Evolutionary conservation across 2,329 filamentous ascomycete species (phyloP).

Genomic region (Rhytidhysteron rufulum): DNA sequence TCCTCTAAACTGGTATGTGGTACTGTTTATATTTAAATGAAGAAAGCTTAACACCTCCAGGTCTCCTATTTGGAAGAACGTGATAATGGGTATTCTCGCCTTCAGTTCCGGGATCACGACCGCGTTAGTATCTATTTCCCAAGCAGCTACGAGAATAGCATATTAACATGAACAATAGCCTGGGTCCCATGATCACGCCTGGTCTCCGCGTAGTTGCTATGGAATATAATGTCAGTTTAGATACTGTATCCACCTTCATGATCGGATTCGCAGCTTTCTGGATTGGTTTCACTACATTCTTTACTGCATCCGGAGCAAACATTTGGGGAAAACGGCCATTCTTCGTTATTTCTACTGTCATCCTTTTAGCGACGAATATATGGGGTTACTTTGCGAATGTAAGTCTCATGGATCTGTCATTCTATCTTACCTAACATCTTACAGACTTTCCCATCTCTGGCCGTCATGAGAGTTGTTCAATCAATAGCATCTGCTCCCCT

Average conservation of each 20-base stretch:
- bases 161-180: slow-evolving; percentile 7
- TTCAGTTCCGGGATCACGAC: slow-evolving; percentile 32
- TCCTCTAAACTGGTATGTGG: slow-evolving; percentile 54
- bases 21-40: neutral
- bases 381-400: slow-evolving; percentile 39
- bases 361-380: slow-evolving; percentile 34
- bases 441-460: slow-evolving; percentile 35
- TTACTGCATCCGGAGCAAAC: slow-evolving; percentile 38
- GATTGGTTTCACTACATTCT: slow-evolving; percentile 41
- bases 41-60: neutral
- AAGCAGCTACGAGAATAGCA: slow-evolving; percentile 5
- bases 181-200: slow-evolving; percentile 41
- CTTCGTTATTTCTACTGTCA: slow-evolving; percentile 33
- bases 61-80: slow-evolving; percentile 24
- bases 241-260: slow-evolving; percentile 36
- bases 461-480: slow-evolving; percentile 67
- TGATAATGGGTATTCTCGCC: slow-evolving; percentile 29
- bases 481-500: slow-evolving; percentile 85
- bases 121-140: slow-evolving; percentile 11
- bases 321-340: slow-evolving; percentile 37
- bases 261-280: slow-evolving; percentile 36
- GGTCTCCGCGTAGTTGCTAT: slow-evolving; percentile 31
- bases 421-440: neutral
- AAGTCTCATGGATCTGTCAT: neutral
- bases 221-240: slow-evolving; percentile 36